Conservation (phyloP, 2,329 filamentous ascomycete genomes). For the Aureobasidium mangrovei region DNA sequence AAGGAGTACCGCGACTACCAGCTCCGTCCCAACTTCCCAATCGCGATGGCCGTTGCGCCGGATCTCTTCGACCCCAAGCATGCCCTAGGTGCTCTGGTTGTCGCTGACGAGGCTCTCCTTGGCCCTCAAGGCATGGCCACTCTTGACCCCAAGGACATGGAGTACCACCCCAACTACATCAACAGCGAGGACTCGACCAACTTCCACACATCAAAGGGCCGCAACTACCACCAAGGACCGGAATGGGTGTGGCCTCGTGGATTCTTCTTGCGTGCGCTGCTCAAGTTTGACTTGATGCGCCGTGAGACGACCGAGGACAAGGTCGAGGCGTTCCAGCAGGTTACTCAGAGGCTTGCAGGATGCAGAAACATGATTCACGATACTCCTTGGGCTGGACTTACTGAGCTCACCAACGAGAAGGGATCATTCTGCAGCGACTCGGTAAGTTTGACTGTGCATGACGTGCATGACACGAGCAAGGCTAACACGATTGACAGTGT, state of each 20-base stretch:
- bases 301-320: slow-evolving; percentile 59
- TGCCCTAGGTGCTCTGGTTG: slow-evolving; percentile 68
- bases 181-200: slow-evolving; percentile 90
- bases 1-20: slow-evolving; percentile 99
- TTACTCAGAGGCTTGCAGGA: slow-evolving; percentile 69
- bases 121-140: slow-evolving; percentile 94
- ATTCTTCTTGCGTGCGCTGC: slow-evolving; percentile 83
- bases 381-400: slow-evolving; percentile 80
- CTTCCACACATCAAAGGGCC: slow-evolving; percentile 84
- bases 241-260: slow-evolving; percentile 98
- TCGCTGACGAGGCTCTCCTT: slow-evolving; percentile 64
- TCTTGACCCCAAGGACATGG: slow-evolving; percentile 80
- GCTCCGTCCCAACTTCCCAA: slow-evolving; percentile 84
- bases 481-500: slow-evolving; percentile 47
- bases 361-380: slow-evolving; percentile 78
- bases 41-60: slow-evolving; percentile 90
- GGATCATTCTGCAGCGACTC: slow-evolving; percentile 81
- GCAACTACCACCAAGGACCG: slow-evolving; percentile 96
- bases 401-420: slow-evolving; percentile 86
- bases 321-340: slow-evolving; percentile 88
- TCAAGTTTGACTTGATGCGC: slow-evolving; percentile 79
- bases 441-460: slow-evolving; percentile 45
- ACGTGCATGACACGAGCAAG: slow-evolving; percentile 13
- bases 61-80: slow-evolving; percentile 73
- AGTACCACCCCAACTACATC: slow-evolving; percentile 90